A percentile compares a stretch with the other conserved stretches of the same genome.
Evolutionary conservation across 768 basidiomycete species (phyloP).

Genomic region (Auricularia auricula-judae): DNA sequence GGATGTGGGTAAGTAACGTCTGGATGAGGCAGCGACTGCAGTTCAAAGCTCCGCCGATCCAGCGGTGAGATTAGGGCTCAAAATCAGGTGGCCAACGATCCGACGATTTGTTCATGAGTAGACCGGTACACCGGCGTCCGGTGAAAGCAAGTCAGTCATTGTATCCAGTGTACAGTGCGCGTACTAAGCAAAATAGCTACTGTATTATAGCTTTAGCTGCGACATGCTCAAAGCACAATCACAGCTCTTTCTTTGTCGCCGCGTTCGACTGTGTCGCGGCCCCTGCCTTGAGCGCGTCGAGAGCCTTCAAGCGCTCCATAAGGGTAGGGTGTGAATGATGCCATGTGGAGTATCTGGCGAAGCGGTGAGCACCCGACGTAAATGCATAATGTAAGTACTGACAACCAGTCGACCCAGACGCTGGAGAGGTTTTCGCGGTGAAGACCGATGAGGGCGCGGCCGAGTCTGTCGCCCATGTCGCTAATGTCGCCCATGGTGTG

Average conservation of each 20-base stretch:
- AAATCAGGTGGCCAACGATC: too few relatives aligned
- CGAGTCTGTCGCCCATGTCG: conserved; percentile 80
- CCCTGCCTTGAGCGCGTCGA: conserved; percentile 50
- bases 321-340: conserved; percentile 95
- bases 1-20: too few relatives aligned
- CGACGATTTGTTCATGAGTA: too few relatives aligned
- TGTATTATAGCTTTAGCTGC: too few relatives aligned
- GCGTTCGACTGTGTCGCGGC: neutral
- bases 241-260: conserved; percentile 25
- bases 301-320: conserved; percentile 74
- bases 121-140: too few relatives aligned
- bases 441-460: conserved; percentile 68
- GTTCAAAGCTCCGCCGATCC: too few relatives aligned
- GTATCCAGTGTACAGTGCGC: too few relatives aligned
- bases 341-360: conserved; percentile 74
- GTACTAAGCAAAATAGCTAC: too few relatives aligned
- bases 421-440: conserved; percentile 90
- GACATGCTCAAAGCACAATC: neutral
- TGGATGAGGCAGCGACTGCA: too few relatives aligned
- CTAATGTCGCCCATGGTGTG: conserved; percentile 47
- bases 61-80: too few relatives aligned
- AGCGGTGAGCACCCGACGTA: neutral
- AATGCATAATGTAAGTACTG: conserved; percentile 20
- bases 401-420: conserved; percentile 92
- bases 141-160: too few relatives aligned